These are phyloP conservation scores for Flaveria ramosissima DNA, from an alignment of 129 eudicot species.

Conservation along the genomic window DNA sequence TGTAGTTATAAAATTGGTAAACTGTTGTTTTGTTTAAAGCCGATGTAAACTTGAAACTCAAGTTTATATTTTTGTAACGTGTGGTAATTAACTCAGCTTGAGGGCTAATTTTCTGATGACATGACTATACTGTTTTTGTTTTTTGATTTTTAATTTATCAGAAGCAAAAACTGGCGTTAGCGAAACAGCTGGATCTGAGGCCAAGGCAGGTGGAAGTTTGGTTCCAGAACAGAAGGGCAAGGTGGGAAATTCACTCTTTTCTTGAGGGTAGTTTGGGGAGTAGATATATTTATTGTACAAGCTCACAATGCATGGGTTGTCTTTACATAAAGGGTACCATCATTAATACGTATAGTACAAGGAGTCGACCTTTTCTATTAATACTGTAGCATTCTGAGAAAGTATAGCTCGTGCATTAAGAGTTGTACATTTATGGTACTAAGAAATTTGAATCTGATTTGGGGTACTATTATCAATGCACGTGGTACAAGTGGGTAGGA, in stretches of 20 bases:
- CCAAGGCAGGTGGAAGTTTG: conserved; percentile 97
- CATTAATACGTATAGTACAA: conserved; percentile 33
- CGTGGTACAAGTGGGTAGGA: conserved; percentile 31
- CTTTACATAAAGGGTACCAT: conserved; percentile 22
- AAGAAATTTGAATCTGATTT: conserved; percentile 9
- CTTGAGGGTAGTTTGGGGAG: conserved; percentile 34
- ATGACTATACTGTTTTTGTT: neutral
- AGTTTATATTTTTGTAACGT: too few species aligned
- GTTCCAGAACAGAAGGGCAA: conserved; percentile 97
- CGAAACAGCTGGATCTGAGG: conserved; percentile 81
- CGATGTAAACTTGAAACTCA: too few species aligned
- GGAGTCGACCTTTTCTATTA: conserved; percentile 15
- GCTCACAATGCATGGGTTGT: conserved; percentile 32
- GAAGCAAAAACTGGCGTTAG: conserved; percentile 85
- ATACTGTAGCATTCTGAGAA: conserved; percentile 28
- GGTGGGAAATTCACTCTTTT: conserved; percentile 43
- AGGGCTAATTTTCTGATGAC: neutral
- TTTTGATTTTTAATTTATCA: conserved; percentile 30
- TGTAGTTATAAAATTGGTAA: too few species aligned
- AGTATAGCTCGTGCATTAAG: conserved; percentile 26
- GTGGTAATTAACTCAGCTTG: neutral
- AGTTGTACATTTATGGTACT: conserved; percentile 25
- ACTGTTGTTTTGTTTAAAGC: too few species aligned
- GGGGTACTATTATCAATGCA: conserved; percentile 20
- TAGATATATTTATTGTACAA: neutral